Base-by-base conservation (phyloP, 2,329 filamentous ascomycete genomes). In the Amesomyces nigricolor region DNA sequence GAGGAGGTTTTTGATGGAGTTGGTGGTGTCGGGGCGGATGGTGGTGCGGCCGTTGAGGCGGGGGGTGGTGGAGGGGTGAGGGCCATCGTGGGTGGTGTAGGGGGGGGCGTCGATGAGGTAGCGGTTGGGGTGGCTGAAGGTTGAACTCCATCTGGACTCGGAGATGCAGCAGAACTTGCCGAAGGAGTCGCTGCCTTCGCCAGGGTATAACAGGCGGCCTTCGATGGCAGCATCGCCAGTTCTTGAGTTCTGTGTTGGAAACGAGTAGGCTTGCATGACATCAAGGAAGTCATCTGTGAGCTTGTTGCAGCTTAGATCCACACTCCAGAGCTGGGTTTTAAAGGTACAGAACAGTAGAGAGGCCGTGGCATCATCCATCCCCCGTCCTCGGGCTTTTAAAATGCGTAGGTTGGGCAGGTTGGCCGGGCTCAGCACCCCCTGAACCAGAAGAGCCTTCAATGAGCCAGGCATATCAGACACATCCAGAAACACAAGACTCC, bases 241-340 rank as follows among this genome's bases (percentile, higher is more conserved):
- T 29, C 57, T 50, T 9, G 39, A 44, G 6, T 11, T 47, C 69
- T 26, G 69, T 69, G 57, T 70, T 16, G 61, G 59, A 45, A 61
- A 56, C 30, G 54, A 55, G 43, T 22, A 29, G 5, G 65, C 43
- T 5, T 66, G 57, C 13, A 77, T 58, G 2, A 47, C 38, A 7
- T 70, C 63, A 10, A 82, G 62, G 3, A 69, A 61, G 2, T 38
- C 61, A 61, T 84, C 80, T 0, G 74, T 76, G 9, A 85, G 63
- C 10, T 70, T 72, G 60, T 85, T 86, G 5, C 73, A 51, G 38
- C 73, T 70, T 0, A 85, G 48, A 58, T 85, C 80, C 4, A 85
- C 63, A 61, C 81, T 82, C 81, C 81, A 85, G 10, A 85, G 65
- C 29, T 71, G 74, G 10, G 56, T 56, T 4, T 60, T 54, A 47